These are phyloP conservation scores for Phialophora macrospora DNA, from an alignment of 2,329 filamentous ascomycete species.

Conservation along the genomic window DNA sequence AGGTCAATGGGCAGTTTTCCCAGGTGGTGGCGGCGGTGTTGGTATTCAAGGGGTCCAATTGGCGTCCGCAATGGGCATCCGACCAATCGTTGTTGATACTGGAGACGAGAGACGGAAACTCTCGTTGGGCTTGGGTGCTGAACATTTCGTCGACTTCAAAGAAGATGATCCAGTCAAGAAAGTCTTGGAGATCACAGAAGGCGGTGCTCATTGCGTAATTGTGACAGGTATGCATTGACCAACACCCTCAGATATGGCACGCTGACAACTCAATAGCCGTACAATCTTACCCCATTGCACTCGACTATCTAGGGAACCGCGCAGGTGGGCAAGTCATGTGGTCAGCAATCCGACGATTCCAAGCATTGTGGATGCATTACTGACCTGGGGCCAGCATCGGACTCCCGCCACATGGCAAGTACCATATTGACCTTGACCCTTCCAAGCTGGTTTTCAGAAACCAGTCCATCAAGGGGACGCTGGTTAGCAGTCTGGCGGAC, in stretches of 20 bases:
- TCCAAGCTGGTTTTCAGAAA: conserved; percentile 31
- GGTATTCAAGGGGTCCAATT: conserved; percentile 63
- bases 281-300: conserved; percentile 49
- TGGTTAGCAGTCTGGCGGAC: conserved; percentile 32
- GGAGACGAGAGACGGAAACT: conserved; percentile 55
- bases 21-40: conserved; percentile 61
- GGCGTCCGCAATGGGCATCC: conserved; percentile 61
- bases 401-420: conserved; percentile 40
- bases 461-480: conserved; percentile 34
- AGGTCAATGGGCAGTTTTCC: conserved; percentile 61
- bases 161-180: conserved; percentile 46
- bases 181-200: conserved; percentile 52
- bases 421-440: conserved; percentile 34
- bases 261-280: conserved; percentile 36
- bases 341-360: conserved; percentile 19
- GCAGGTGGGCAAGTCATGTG: conserved; percentile 61
- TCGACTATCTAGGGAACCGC: conserved; percentile 54
- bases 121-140: conserved; percentile 57
- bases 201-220: conserved; percentile 55
- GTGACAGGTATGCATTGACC: conserved; percentile 43
- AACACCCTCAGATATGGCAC: not conserved
- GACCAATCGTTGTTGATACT: conserved; percentile 61
- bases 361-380: not conserved
- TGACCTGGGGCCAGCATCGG: conserved; percentile 45
- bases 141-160: conserved; percentile 62